These are phyloP conservation scores for Erythrophleum ivorense DNA, from an alignment of 331 rosid species.

Conservation along the genomic window DNA sequence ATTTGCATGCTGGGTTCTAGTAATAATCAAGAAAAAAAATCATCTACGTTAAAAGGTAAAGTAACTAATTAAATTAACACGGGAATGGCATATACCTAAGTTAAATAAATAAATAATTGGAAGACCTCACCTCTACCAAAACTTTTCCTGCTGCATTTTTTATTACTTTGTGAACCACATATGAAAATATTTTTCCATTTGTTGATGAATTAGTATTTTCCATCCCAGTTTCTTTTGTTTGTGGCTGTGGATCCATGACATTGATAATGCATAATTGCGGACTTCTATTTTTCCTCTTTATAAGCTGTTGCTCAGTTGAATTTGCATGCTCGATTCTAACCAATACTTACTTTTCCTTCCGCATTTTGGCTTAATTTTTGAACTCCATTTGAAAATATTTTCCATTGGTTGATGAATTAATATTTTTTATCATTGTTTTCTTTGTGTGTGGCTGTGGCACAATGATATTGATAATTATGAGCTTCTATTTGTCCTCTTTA, in stretches of 20 bases:
- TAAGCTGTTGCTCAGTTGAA: slow-evolving; percentile 21
- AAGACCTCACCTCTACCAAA: too few species aligned
- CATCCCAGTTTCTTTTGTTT: slow-evolving; percentile 6
- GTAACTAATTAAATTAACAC: too few species aligned
- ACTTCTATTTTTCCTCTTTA: slow-evolving; percentile 25
- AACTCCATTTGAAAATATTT: not conserved
- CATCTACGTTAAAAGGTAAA: too few species aligned
- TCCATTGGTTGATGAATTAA: slow-evolving; percentile 28
- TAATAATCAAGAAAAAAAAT: too few species aligned
- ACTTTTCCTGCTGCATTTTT: slow-evolving; percentile 9
- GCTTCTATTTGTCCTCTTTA: slow-evolving; percentile 22
- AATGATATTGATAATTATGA: slow-evolving; percentile 19
- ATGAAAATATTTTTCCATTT: not conserved
- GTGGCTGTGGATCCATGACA: not conserved
- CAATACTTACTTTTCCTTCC: slow-evolving; percentile 8
- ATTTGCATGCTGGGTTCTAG: slow-evolving; percentile 27
- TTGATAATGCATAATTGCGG: slow-evolving; percentile 18
- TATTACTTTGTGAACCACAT: slow-evolving; percentile 11
- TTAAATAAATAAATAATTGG: too few species aligned
- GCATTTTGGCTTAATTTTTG: slow-evolving; percentile 29
- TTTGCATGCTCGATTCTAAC: slow-evolving; percentile 3
- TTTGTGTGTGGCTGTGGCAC: too few species aligned
- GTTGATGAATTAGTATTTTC: slow-evolving; percentile 28
- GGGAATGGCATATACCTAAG: too few species aligned
- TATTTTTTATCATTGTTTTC: slow-evolving; percentile 16